Evolutionary conservation across 305 asterid species (phyloP), one percentile per base, ranked within the genome.

Genomic region (Stenogyne calaminthoides): DNA sequence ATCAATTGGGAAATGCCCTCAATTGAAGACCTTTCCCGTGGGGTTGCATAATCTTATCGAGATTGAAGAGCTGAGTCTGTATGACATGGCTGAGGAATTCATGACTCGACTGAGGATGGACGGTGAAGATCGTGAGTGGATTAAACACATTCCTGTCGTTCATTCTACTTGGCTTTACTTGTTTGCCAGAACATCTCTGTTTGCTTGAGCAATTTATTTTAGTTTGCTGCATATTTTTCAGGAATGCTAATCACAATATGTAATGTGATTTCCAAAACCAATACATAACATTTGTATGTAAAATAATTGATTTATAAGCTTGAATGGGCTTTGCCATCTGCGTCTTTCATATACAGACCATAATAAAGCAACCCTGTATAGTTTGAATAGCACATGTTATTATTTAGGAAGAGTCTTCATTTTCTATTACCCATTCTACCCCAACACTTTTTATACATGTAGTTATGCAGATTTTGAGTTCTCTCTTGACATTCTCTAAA

Each of bases 41-140:
- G 89, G 89, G 14, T 49, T 73, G 1, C 9, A 69, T 0, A 3
- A 36, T 8, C 75, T 85, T 7, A 27, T 4, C 4, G 56, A 80
- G 52, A 34, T 80, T 10, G 65, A 75, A 54, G 83, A 80, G 77
- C 63, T 84, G 12, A 20, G 36, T 14, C 59, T 84, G 42, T 55
- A 71, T 34, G 85, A 76, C 42, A 78, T 84, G 88, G 19, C 64
- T 0, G 39, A 54, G 67, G 79, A 67, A 22, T 15, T 78, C 12
- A 47, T 71, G 7, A 72, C 57, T 64, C 75, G 29, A 54, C 74
- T 80, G 1, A 67, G 74, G 16, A 46, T 7, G 44, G 8, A 52
- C 2, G 44, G 75, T 12, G 79, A 69, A 18, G 72, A 72, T 19
- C 75, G 73, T 0, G 22, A 4, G 15, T 25, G 19, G 55, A 70